Conservation (phyloP, 2,329 filamentous ascomycete genomes). For the Neurospora sp. region DNA sequence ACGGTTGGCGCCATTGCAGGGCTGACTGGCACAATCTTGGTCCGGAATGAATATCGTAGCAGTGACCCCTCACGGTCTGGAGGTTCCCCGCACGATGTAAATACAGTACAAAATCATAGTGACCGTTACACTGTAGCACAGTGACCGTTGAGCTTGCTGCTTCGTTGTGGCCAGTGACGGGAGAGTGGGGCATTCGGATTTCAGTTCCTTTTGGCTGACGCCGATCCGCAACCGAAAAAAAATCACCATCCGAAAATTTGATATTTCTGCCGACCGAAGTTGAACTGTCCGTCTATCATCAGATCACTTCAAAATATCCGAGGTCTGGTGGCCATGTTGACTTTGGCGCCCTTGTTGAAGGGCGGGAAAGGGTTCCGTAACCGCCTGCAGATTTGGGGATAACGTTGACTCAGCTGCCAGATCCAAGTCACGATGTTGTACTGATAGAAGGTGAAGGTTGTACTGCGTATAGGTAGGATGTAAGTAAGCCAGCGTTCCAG, state of each 20-base stretch:
- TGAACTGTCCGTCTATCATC: neutral
- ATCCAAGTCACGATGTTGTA: neutral
- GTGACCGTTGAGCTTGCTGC: neutral
- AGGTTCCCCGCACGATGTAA: neutral
- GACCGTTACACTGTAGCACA: neutral
- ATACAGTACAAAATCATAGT: neutral
- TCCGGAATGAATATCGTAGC: neutral
- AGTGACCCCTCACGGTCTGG: neutral
- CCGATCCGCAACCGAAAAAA: neutral
- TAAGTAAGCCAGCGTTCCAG: neutral
- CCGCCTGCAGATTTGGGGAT: neutral
- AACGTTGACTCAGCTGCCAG: neutral
- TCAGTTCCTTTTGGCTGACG: neutral
- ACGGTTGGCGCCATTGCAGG: neutral
- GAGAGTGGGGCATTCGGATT: neutral
- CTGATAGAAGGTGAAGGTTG: neutral
- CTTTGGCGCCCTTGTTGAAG: neutral
- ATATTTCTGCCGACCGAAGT: neutral
- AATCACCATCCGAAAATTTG: neutral
- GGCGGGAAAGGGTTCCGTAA: neutral
- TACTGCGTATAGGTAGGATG: neutral
- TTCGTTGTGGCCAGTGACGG: neutral
- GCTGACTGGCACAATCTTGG: neutral
- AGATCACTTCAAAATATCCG: neutral
- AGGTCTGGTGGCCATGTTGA: slow-evolving; percentile 1